Evolutionary conservation across 331 rosid species (phyloP).

Genomic region (Spiraea crenata): DNA sequence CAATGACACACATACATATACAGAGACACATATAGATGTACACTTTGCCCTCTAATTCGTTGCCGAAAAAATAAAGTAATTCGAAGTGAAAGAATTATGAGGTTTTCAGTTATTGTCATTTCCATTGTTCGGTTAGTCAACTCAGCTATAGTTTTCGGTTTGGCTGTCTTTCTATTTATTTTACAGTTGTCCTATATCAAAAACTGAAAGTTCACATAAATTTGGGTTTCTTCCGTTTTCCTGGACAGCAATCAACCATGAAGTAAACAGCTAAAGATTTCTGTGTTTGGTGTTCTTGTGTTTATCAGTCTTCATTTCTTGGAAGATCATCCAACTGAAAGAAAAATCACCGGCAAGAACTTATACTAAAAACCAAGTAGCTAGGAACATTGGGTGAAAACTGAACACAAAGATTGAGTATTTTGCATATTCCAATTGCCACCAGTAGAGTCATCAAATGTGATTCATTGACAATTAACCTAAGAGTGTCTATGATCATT

Average conservation of each 20-base stretch:
- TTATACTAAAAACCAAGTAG: background rate
- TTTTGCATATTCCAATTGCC: background rate
- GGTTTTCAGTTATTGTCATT: too few species aligned
- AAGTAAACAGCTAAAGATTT: background rate
- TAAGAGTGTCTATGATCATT: background rate
- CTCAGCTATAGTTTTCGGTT: too few species aligned
- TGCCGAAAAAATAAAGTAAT: too few species aligned
- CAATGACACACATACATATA: too few species aligned
- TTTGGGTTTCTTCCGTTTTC: background rate
- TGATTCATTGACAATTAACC: background rate
- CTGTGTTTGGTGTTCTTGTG: background rate
- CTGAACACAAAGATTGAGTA: too few species aligned
- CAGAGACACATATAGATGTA: too few species aligned
- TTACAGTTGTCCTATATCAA: too few species aligned
- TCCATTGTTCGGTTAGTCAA: too few species aligned
- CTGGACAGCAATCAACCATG: background rate
- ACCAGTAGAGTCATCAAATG: background rate
- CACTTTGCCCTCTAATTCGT: too few species aligned
- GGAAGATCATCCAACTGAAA: background rate
- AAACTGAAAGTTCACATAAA: too few species aligned
- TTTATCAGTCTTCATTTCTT: background rate
- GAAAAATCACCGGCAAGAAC: background rate
- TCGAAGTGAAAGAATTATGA: too few species aligned
- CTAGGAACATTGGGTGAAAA: background rate
- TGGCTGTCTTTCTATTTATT: too few species aligned